phyloP scores from a whole-genome alignment of 1,284 basidiomycete genomes.

The Ceratobasidium sp. region DNA sequence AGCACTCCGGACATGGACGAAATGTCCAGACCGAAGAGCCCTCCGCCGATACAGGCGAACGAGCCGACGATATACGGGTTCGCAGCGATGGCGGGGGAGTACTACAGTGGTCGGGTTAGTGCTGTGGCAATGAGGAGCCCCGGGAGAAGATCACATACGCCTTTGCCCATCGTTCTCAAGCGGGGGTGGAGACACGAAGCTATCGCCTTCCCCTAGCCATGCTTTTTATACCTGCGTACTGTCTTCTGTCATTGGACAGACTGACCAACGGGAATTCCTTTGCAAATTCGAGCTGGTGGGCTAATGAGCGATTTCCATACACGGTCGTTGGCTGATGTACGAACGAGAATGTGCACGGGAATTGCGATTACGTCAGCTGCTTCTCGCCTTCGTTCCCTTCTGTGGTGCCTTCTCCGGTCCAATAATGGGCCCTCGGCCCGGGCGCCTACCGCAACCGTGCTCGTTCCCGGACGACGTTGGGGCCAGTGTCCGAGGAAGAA shows the following conservation, averaged over 20 bases:
- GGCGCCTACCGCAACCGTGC: neutral
- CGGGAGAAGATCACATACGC: conserved; percentile 6
- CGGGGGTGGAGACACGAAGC: conserved; percentile 9
- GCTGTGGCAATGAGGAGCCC: conserved; percentile 10
- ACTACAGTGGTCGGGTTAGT: conserved; percentile 31
- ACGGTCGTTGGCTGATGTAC: neutral
- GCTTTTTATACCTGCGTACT: neutral
- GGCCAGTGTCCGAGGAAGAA: conserved; percentile 5
- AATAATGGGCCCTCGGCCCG: conserved; percentile 10
- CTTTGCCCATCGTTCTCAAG: conserved; percentile 34
- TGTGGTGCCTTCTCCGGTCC: neutral
- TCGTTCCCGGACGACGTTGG: conserved; percentile 8
- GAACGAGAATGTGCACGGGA: conserved; percentile 18
- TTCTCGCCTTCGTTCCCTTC: conserved; percentile 14
- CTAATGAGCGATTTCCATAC: neutral
- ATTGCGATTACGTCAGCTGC: neutral
- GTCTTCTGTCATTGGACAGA: neutral
- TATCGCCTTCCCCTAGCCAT: neutral
- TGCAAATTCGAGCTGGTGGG: conserved; percentile 12
- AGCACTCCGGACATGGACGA: conserved; percentile 85
- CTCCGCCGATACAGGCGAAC: conserved; percentile 84
- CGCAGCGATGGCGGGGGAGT: conserved; percentile 36
- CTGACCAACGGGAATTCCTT: conserved; percentile 17
- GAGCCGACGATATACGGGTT: conserved; percentile 62
- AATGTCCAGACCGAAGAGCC: conserved; percentile 82